A percentile compares a stretch with the other conserved stretches of the same genome.
Conservation (phyloP, 75 land plant species). For the Pinus albicaulis region DNA sequence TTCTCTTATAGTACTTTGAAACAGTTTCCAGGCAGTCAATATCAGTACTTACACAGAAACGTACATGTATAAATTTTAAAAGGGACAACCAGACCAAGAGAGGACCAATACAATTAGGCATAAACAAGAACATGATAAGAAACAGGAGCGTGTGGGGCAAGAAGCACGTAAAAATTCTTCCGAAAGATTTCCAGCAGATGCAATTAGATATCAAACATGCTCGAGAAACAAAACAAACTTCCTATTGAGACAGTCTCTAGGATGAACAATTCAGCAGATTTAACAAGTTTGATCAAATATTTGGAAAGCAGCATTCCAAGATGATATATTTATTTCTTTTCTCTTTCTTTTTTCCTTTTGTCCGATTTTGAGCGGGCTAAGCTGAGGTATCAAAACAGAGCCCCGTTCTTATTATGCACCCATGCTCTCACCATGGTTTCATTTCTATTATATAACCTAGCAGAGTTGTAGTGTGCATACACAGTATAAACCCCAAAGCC, state of each 20-base stretch:
- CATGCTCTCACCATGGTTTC: too few species aligned
- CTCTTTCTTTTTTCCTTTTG: neutral
- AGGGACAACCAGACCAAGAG: too few species aligned
- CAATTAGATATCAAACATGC: neutral
- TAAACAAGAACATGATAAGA: neutral
- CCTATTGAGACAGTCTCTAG: neutral
- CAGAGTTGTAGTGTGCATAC: neutral
- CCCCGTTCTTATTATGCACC: neutral
- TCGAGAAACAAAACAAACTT: neutral
- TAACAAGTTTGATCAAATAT: neutral
- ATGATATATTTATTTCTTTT: neutral
- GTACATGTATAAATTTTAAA: too few species aligned
- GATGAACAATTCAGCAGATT: neutral
- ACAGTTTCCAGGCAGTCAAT: too few species aligned
- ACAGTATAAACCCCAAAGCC: neutral
- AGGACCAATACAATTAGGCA: neutral
- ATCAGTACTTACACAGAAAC: too few species aligned
- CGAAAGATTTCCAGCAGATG: neutral
- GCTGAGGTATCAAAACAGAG: neutral
- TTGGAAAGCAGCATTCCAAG: neutral
- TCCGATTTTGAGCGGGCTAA: neutral
- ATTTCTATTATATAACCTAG: neutral
- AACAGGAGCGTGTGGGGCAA: neutral
- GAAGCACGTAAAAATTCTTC: neutral
- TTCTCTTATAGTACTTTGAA: too few species aligned